A percentile compares a stretch with the other conserved stretches of the same genome.
Evolutionary conservation across 1,284 basidiomycete species (phyloP).

Genomic region (Fomitopsis schrenkii): DNA sequence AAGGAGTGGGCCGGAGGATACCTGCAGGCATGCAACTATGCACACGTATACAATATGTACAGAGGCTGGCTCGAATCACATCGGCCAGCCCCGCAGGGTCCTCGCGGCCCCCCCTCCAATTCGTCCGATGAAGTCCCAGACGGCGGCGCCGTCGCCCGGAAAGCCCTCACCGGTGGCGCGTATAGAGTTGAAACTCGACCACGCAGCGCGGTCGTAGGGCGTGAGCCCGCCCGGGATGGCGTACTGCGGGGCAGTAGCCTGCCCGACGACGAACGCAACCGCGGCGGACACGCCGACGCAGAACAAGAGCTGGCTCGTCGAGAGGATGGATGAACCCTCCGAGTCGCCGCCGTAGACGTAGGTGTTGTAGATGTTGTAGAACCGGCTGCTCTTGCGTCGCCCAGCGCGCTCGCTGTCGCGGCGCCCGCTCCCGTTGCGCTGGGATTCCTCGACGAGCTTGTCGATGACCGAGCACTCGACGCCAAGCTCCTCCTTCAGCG

Average conservation of each 20-base stretch:
- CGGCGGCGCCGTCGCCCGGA: conserved; percentile 38
- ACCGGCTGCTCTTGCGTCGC: conserved; percentile 40
- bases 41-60: background rate
- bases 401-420: conserved; percentile 28
- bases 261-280: conserved; percentile 51
- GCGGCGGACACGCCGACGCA: conserved; percentile 55
- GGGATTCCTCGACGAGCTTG: conserved; percentile 56
- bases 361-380: conserved; percentile 83
- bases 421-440: conserved; percentile 33
- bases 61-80: conserved; percentile 8
- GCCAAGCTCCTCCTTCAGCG: conserved; percentile 73
- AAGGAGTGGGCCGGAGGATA: conserved; percentile 1
- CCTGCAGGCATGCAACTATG: conserved; percentile 4
- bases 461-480: conserved; percentile 76
- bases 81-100: conserved; percentile 70
- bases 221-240: conserved; percentile 62
- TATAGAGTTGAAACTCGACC: conserved; percentile 73
- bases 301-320: conserved; percentile 39
- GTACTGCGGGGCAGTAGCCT: conserved; percentile 56
- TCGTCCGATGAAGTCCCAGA: conserved; percentile 61
- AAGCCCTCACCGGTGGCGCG: conserved; percentile 66
- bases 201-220: conserved; percentile 72
- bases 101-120: conserved; percentile 68
- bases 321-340: conserved; percentile 25
- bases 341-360: conserved; percentile 58